Evolutionary conservation across 345 rosid genomes (phyloP), one percentile per base, ranked within the genome.

Genomic region (Dovyalis caffra): DNA sequence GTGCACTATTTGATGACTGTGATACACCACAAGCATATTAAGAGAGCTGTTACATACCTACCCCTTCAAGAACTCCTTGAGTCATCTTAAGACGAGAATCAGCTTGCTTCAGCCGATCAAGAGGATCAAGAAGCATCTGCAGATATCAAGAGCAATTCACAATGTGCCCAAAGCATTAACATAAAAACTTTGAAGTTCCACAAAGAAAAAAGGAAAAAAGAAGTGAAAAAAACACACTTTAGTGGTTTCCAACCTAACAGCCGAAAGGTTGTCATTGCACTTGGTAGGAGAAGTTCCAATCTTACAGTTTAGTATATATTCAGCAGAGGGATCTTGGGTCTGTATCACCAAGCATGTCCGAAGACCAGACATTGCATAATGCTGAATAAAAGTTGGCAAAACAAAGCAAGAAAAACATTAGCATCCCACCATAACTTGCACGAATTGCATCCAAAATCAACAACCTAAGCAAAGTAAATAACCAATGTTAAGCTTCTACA

Each of bases 51-150:
- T 78, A 88, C 93, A 63, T 90, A 89, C 97, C 92, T 75, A 92
- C 91, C 98, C 92, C 97, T 88, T 90, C 95, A 61, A 92, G 92
- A 79, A 92, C 90, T 69, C 97, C 97, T 84, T 91, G 91, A 62
- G 95, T 88, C 76, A 94, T 76, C 79, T 90, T 90, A 82, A 94
- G 90, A 31, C 77, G 88, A 14, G 88, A 83, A 74, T 94, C 97
- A 26, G 94, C 93, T 81, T 90, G 84, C 88, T 91, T 92, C 75
- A 91, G 87, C 78, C 58, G 82, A 68, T 85, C 85, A 34, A 94
- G 97, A 77, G 98, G 97, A 74, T 91, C 95, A 65, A 94, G 91
- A 75, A 92, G 88, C 95, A 92, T 86, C 99, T 91, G 79, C 80
- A 81, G 38, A 66, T 77, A 64, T 37, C 43, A 78, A 72, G 38